Evolutionary conservation across 345 rosid species (phyloP), one percentile per base, ranked within the genome.

Genomic region (Populus euphratica): DNA sequence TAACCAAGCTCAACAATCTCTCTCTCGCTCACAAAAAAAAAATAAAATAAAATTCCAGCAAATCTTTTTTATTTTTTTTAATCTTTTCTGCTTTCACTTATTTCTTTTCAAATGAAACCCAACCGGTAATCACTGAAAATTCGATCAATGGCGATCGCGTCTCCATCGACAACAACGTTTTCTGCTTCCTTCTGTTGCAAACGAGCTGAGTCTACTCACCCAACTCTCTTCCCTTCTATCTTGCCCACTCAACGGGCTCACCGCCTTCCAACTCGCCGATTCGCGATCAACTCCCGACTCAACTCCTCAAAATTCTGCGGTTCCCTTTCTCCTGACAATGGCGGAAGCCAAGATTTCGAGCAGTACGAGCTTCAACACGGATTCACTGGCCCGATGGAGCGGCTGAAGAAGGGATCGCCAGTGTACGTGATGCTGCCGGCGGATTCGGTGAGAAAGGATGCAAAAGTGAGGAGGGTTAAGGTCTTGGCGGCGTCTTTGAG

Each of bases 341-440:
- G 85, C 73, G 83, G 59, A 6, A 52, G 59, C n/a, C 10, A 77
- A 16, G 67, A 56, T 14, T 50, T 72, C 64, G 75, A 74, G 69
- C 72, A 56, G 69, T 73, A 84, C 67, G 84, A 84, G 73, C 64
- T 80, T 43, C 86, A 73, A 52, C 81, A 82, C 14, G 73, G 33
- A 50, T 38, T 79, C 20, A 52, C 59, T 17, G 41, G 73, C 13
- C 73, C 73, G 66, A 54, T 68, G 41, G 74, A 73, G 62, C 69
- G 69, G 20, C 70, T 73, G 25, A 35, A 63, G 81, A 63, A 43
- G 38, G 89, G 86, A 29, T 82, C 84, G 65, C 85, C 88, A 33
- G 89, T 88, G 70, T 86, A 74, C 62, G 91, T 88, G 50, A 82
- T 80, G 81, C 84, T 88, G n/a, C 91, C 91, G 7, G 47, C 77